Conservation (phyloP, 2,329 filamentous ascomycete species). For the Cercospora beticola region DNA sequence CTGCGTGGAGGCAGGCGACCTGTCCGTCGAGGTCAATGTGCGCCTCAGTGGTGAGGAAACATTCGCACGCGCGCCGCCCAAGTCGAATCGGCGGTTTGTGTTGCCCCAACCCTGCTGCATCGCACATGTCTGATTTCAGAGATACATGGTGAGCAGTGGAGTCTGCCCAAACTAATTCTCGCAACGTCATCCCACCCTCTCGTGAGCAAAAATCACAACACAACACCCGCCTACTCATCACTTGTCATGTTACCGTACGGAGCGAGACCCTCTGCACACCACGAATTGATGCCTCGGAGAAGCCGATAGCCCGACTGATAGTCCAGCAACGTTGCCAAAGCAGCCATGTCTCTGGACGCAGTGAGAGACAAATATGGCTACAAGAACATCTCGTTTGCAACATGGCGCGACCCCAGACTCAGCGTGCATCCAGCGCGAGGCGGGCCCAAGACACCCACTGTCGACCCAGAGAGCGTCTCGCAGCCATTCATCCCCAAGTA, state of each 20-base stretch:
- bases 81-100: slow-evolving; percentile 5
- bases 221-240: neutral
- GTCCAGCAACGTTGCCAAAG: neutral
- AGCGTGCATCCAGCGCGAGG: slow-evolving; percentile 32
- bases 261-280: neutral
- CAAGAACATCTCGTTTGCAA: slow-evolving; percentile 28
- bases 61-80: neutral
- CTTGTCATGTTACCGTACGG: slow-evolving; percentile 19
- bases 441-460: slow-evolving; percentile 24
- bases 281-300: neutral
- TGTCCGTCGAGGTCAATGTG: slow-evolving; percentile 5
- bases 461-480: slow-evolving; percentile 28
- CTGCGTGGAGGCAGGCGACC: slow-evolving; percentile 5
- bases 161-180: slow-evolving; percentile 8
- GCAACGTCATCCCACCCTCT: slow-evolving; percentile 22
- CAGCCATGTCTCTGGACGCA: slow-evolving; percentile 22
- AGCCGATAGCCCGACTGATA: neutral
- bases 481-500: slow-evolving; percentile 29
- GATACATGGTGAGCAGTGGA: neutral
- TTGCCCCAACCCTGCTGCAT: slow-evolving; percentile 13
- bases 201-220: slow-evolving; percentile 12
- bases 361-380: slow-evolving; percentile 30
- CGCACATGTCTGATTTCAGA: neutral
- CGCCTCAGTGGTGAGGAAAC: slow-evolving; percentile 11
- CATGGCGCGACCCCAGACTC: slow-evolving; percentile 31